These are phyloP conservation scores for Logfia minima DNA, from an alignment of 129 eudicot genomes.

Conservation along the genomic window DNA sequence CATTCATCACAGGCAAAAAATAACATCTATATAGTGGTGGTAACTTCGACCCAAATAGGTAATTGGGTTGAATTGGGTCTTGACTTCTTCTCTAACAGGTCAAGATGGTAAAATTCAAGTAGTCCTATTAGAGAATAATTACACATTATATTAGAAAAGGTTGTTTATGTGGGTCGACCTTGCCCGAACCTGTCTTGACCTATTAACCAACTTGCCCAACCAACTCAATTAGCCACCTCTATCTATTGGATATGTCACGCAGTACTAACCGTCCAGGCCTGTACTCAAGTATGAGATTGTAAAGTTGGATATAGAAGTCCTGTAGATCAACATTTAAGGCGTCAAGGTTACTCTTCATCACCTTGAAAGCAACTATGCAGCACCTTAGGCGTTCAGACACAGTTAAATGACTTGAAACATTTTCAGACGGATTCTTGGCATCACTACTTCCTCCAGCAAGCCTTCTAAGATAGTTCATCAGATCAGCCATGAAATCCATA, in stretches of 20 bases:
- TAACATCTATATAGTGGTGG: background rate
- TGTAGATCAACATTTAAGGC: constrained; percentile 87
- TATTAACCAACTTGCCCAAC: background rate
- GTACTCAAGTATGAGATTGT: constrained; percentile 76
- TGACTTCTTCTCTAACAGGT: constrained; percentile 11
- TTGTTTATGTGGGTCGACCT: background rate
- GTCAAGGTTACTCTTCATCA: constrained; percentile 88
- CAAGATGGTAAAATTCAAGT: background rate
- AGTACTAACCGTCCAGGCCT: constrained; percentile 75
- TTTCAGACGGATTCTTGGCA: constrained; percentile 35
- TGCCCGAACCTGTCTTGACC: background rate
- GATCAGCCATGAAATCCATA: constrained; percentile 88
- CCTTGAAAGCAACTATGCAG: constrained; percentile 93
- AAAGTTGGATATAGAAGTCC: constrained; percentile 76
- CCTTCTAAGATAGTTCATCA: constrained; percentile 74
- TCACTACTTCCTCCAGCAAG: constrained; percentile 61
- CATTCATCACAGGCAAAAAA: background rate
- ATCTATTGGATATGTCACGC: background rate
- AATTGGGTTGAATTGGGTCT: background rate
- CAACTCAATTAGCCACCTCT: background rate
- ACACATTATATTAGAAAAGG: too few species aligned
- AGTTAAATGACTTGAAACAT: constrained; percentile 45
- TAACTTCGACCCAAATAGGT: background rate
- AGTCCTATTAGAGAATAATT: too few species aligned
- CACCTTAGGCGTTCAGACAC: constrained; percentile 86